Conservation (phyloP, 352 stramenopile species). For the Globisporangium solare region DNA sequence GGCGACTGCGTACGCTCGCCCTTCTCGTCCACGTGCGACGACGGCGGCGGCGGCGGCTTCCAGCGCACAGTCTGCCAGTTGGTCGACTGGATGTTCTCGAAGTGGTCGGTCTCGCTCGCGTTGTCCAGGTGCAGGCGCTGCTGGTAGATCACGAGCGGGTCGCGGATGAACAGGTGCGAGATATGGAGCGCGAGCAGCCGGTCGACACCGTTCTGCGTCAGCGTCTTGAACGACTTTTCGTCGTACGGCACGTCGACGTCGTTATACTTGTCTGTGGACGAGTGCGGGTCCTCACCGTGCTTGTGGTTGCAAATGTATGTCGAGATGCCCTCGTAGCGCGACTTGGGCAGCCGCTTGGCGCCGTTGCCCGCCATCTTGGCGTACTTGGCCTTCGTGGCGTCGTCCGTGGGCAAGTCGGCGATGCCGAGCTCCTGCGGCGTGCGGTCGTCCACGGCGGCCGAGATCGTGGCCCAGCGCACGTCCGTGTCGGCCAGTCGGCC, state of each 20-base stretch:
- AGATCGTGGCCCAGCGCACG: conserved; percentile 96
- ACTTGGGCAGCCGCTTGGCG: conserved; percentile 93
- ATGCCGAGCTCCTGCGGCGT: conserved; percentile 77
- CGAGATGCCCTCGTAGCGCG: conserved; percentile 89
- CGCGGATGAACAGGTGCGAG: conserved; percentile 98
- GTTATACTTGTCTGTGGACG: conserved; percentile 85
- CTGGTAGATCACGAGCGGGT: conserved; percentile 95
- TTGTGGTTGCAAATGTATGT: conserved; percentile 91
- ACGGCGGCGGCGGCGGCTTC: conserved; percentile 97
- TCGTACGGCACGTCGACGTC: conserved; percentile 96
- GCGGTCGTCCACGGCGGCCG: conserved; percentile 95
- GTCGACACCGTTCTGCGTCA: conserved; percentile 93
- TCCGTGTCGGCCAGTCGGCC: conserved; percentile 91
- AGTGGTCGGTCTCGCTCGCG: conserved; percentile 91
- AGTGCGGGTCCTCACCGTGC: conserved; percentile 66
- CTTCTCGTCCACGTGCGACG: conserved; percentile 22
- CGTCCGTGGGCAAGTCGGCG: conserved; percentile 29
- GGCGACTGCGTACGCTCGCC: conserved; percentile 21
- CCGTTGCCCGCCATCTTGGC: conserved; percentile 92
- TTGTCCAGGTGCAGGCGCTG: conserved; percentile 86
- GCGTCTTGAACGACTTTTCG: conserved; percentile 88
- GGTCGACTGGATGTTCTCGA: conserved; percentile 99
- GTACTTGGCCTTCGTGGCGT: conserved; percentile 64
- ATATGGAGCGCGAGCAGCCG: conserved; percentile 95
- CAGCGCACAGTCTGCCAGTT: conserved; percentile 99